Conservation (phyloP, 2,329 filamentous ascomycete species). For the Penicillium sp. region DNA sequence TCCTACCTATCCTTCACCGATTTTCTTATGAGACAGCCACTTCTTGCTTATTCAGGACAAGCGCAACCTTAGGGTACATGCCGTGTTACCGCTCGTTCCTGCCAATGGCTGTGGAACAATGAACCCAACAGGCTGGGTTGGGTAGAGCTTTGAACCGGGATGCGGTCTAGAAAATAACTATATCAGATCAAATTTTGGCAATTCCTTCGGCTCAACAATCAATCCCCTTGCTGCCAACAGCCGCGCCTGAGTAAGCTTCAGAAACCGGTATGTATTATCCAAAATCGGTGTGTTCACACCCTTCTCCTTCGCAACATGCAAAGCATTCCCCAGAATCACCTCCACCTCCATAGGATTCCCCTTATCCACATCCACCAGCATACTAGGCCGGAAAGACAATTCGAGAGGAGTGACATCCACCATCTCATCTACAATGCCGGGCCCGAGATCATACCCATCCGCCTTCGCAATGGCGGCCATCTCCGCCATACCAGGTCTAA, state of each 20-base stretch:
- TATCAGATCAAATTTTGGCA: constrained; percentile 7
- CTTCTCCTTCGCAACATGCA: constrained; percentile 11
- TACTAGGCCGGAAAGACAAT: constrained; percentile 13
- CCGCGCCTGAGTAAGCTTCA: constrained; percentile 12
- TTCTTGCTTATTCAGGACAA: not conserved
- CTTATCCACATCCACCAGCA: constrained; percentile 16
- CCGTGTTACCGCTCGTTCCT: not conserved
- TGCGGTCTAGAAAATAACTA: not conserved
- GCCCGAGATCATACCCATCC: constrained; percentile 13
- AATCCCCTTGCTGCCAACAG: constrained; percentile 11
- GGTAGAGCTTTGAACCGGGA: not conserved
- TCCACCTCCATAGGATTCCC: constrained; percentile 15
- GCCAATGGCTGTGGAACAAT: not conserved
- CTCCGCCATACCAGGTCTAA: constrained; percentile 53
- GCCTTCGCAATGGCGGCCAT: constrained; percentile 19
- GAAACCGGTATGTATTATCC: constrained; percentile 13
- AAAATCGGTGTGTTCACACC: constrained; percentile 12
- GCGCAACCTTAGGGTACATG: not conserved
- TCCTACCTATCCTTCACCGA: not conserved
- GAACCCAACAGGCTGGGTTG: not conserved
- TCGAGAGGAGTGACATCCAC: constrained; percentile 9
- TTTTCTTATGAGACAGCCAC: not conserved
- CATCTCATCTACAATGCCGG: constrained; percentile 11
- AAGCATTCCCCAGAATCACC: constrained; percentile 15
- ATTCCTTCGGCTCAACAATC: constrained; percentile 6